A percentile compares a stretch with the other conserved stretches of the same genome.
These are phyloP conservation scores for Persicaria tinctoria DNA, from an alignment of 148 eudicot genomes.

Conservation along the genomic window DNA sequence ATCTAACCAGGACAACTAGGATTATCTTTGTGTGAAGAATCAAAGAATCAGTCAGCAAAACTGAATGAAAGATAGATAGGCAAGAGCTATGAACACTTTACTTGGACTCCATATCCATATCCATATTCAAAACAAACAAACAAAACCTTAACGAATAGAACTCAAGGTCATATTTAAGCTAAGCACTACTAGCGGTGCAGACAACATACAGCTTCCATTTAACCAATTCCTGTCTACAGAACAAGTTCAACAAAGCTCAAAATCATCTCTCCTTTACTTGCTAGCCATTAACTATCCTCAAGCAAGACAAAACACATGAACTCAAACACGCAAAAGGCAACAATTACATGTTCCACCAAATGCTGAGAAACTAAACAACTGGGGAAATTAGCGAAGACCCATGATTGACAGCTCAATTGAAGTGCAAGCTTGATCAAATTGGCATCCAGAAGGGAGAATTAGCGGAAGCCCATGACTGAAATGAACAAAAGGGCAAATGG, in stretches of 20 bases:
- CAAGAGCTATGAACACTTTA: slow-evolving; percentile 27
- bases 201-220: slow-evolving; percentile 25
- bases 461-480: slow-evolving; percentile 36
- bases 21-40: slow-evolving; percentile 27
- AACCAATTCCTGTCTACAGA: slow-evolving; percentile 29
- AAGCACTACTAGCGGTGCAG: slow-evolving; percentile 18
- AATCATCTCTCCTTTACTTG: slow-evolving; percentile 28
- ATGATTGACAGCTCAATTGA: slow-evolving; percentile 14
- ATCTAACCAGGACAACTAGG: slow-evolving; percentile 14
- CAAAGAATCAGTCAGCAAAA: slow-evolving; percentile 45
- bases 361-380: slow-evolving; percentile 14
- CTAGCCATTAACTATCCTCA: not conserved
- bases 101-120: slow-evolving; percentile 38
- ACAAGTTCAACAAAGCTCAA: slow-evolving; percentile 22
- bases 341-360: slow-evolving; percentile 30
- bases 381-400: slow-evolving; percentile 40
- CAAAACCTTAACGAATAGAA: slow-evolving; percentile 29
- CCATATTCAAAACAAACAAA: slow-evolving; percentile 26
- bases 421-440: slow-evolving; percentile 24
- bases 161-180: slow-evolving; percentile 19
- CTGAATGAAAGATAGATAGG: slow-evolving; percentile 25
- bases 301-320: slow-evolving; percentile 13
- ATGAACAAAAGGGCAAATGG: slow-evolving; percentile 21
- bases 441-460: slow-evolving; percentile 13
- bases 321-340: slow-evolving; percentile 3